A percentile compares a stretch with the other conserved stretches of the same genome.
Evolutionary conservation across 495 filamentous ascomycete genomes (phyloP).

Genomic region (Xylaria castorea): DNA sequence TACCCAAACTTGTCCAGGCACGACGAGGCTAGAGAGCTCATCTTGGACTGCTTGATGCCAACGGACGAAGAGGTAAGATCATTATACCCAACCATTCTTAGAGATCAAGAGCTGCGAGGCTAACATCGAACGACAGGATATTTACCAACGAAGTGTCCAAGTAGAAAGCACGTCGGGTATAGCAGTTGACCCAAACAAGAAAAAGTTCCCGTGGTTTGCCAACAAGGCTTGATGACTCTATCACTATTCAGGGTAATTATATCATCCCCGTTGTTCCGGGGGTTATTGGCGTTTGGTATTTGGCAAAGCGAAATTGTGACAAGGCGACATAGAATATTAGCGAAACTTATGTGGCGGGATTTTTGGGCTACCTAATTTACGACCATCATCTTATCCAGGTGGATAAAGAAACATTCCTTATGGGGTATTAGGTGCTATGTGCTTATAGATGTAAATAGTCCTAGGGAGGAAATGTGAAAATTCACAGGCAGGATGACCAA

Average conservation of each 20-base stretch:
- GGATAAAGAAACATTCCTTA: conserved; percentile 3
- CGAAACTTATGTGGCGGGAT: conserved; percentile 9
- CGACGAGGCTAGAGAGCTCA: conserved; percentile 70
- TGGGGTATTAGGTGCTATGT: not conserved
- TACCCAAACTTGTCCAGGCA: conserved; percentile 73
- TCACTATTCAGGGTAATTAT: not conserved
- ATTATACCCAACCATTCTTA: not conserved
- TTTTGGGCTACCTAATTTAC: conserved; percentile 21
- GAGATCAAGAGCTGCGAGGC: conserved; percentile 18
- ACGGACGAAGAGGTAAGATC: conserved; percentile 66
- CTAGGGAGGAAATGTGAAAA: not conserved
- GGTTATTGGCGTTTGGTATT: conserved; percentile 21
- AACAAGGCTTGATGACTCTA: conserved; percentile 41
- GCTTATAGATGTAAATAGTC: not conserved
- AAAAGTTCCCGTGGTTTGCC: conserved; percentile 66
- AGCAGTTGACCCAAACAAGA: conserved; percentile 51
- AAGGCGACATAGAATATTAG: conserved; percentile 20
- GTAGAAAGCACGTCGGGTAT: conserved; percentile 56
- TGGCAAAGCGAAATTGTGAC: conserved; percentile 21
- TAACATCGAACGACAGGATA: conserved; percentile 54
- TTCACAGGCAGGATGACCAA: not conserved
- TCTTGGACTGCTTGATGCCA: conserved; percentile 68
- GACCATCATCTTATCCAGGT: not conserved
- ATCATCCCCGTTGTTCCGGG: not conserved
- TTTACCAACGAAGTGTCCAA: conserved; percentile 65